Conservation (phyloP, 495 filamentous ascomycete genomes). For the Bathelium albidoporum region DNA sequence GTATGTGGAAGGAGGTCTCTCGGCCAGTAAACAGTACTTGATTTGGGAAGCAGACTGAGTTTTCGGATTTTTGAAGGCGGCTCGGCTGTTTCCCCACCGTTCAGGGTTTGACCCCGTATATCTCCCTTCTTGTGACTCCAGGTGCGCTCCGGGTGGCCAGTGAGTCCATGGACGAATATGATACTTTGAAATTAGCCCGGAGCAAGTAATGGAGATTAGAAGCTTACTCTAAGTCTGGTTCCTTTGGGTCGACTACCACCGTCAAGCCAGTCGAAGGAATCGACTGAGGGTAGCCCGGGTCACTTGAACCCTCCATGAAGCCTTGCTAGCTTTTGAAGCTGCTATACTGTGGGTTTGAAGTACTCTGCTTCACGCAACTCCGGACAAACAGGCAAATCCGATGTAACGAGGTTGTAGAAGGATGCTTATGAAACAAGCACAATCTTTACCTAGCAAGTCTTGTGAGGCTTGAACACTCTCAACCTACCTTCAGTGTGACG, state of each 20-base stretch:
- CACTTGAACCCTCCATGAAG: neutral
- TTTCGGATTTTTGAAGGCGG: constrained; percentile 8
- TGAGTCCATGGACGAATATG: constrained; percentile 32
- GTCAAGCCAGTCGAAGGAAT: constrained; percentile 1
- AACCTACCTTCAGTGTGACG: too few species aligned
- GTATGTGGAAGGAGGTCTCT: constrained; percentile 29
- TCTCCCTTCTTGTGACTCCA: constrained; percentile 23
- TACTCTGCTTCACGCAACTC: too few species aligned
- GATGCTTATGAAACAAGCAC: too few species aligned
- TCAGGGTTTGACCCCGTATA: neutral
- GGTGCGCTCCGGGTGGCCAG: constrained; percentile 28
- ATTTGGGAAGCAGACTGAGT: neutral
- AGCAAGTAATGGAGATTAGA: neutral
- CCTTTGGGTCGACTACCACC: neutral
- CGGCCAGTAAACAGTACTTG: constrained; percentile 25
- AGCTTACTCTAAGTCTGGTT: neutral
- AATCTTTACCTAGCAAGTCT: too few species aligned
- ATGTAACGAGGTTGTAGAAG: too few species aligned
- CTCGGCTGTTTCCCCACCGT: constrained; percentile 7
- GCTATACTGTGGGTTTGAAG: too few species aligned
- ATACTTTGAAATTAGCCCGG: constrained; percentile 6
- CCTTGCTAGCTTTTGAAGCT: too few species aligned
- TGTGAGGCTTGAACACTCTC: too few species aligned
- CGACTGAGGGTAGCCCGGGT: neutral
- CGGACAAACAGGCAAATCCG: too few species aligned